phyloP scores from a whole-genome alignment of 495 filamentous ascomycete genomes.

The Amniculicola lignicola region DNA sequence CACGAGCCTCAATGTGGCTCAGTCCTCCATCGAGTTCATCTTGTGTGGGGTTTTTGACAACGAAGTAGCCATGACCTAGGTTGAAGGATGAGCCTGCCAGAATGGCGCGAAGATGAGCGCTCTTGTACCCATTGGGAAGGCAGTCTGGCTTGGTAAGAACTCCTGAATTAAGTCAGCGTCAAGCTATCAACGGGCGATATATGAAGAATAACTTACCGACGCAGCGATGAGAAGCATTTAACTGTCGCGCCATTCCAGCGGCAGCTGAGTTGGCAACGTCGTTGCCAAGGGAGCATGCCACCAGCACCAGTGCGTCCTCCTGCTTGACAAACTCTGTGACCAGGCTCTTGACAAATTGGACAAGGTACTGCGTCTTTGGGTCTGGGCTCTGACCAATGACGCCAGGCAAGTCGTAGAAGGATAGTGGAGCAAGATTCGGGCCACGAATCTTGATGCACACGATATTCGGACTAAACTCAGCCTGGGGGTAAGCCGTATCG shows the following conservation, averaged over 20 bases:
- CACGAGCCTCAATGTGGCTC: conserved; percentile 40
- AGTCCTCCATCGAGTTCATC: conserved; percentile 41
- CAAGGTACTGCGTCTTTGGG: conserved; percentile 60
- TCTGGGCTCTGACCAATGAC: conserved; percentile 65
- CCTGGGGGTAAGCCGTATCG: conserved; percentile 38
- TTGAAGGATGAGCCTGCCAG: conserved; percentile 53
- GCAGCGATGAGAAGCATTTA: conserved; percentile 59
- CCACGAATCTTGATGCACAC: conserved; percentile 70
- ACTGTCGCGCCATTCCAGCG: conserved; percentile 56
- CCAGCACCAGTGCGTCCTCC: conserved; percentile 65
- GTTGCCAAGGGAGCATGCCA: conserved; percentile 70
- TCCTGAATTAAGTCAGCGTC: conserved; percentile 41
- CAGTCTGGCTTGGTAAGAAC: conserved; percentile 80
- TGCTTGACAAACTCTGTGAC: conserved; percentile 63
- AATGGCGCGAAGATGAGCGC: conserved; percentile 57
- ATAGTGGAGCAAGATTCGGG: conserved; percentile 63
- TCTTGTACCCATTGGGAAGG: conserved; percentile 47
- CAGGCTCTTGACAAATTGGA: conserved; percentile 64
- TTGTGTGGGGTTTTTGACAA: conserved; percentile 49
- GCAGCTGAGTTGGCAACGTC: conserved; percentile 72
- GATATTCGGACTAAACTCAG: conserved; percentile 74
- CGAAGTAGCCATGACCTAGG: conserved; percentile 55
- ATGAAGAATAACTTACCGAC: conserved; percentile 39
- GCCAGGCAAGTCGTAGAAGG: conserved; percentile 79
- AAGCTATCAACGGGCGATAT: no score